A percentile compares a stretch with the other conserved stretches of the same genome.
phyloP scores from a whole-genome alignment of 2,329 filamentous ascomycete species.

The Colletotrichum ledebouriae region DNA sequence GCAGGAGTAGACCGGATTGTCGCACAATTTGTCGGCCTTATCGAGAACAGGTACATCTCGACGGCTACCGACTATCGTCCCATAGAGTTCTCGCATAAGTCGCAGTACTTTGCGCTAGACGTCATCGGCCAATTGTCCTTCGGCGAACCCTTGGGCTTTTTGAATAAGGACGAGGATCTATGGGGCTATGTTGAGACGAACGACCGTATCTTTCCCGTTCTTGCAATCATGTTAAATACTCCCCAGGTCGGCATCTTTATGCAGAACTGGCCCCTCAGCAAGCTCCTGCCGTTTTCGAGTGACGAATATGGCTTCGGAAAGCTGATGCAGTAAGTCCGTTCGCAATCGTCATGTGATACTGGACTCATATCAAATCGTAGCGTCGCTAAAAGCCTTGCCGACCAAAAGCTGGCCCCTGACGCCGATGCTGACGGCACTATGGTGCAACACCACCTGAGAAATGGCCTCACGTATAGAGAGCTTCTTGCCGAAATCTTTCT shows the following conservation, averaged over 20 bases:
- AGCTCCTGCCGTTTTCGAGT: constrained; percentile 45
- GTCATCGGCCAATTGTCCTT: constrained; percentile 47
- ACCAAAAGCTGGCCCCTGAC: constrained; percentile 45
- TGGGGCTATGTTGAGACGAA: constrained; percentile 44
- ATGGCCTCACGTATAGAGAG: constrained; percentile 47
- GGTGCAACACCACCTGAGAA: constrained; percentile 48
- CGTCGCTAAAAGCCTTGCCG: constrained; percentile 47
- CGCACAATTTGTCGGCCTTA: constrained; percentile 22
- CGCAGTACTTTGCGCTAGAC: constrained; percentile 45
- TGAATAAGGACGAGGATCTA: constrained; percentile 45
- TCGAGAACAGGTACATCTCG: constrained; percentile 37
- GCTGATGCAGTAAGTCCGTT: constrained; percentile 43
- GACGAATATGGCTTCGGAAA: constrained; percentile 54
- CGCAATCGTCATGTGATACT: background rate
- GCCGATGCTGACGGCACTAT: constrained; percentile 48
- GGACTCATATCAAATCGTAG: constrained; percentile 19
- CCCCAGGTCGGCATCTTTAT: constrained; percentile 45
- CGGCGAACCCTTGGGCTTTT: constrained; percentile 47
- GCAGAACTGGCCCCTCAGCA: constrained; percentile 43
- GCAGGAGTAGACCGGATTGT: constrained; percentile 29
- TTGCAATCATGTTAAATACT: constrained; percentile 44
- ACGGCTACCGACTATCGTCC: constrained; percentile 15
- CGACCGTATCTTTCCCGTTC: constrained; percentile 28
- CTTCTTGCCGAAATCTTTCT: constrained; percentile 46
- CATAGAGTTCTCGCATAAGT: constrained; percentile 38